Conservation (phyloP, 139 green algal genomes). For the Closterium sp. region DNA sequence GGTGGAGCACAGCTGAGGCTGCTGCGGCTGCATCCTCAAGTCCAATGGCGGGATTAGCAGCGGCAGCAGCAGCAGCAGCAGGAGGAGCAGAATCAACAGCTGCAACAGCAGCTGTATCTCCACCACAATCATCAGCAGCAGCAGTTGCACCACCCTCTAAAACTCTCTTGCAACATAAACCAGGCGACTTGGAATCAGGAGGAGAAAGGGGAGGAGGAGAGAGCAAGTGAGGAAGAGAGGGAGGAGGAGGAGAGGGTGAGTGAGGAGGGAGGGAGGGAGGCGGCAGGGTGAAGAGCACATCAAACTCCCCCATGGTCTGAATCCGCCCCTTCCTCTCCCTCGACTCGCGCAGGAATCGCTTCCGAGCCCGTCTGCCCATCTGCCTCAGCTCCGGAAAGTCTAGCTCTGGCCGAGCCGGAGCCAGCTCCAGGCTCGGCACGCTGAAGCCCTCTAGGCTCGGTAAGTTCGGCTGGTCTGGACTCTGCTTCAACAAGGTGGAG, state of each 20-base stretch:
- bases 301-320: constrained; percentile 34
- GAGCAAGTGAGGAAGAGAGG: too few relatives aligned
- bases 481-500: neutral
- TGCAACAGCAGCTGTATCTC: neutral
- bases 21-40: neutral
- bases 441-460: neutral
- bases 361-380: constrained; percentile 1
- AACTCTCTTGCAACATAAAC: neutral
- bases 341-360: constrained; percentile 4
- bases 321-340: neutral
- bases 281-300: constrained; percentile 17
- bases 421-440: neutral
- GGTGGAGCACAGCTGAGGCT: neutral
- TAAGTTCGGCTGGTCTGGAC: neutral
- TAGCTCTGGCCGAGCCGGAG: neutral
- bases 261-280: neutral
- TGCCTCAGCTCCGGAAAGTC: neutral
- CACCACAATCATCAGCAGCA: neutral
- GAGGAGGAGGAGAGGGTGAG: too few relatives aligned
- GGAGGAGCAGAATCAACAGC: too few relatives aligned
- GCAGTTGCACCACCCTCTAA: neutral
- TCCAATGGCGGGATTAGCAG: neutral
- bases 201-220: neutral
- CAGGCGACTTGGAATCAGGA: neutral
- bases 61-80: neutral